phyloP scores from a whole-genome alignment of 805 yeast genomes.

The Candida chilensis region DNA sequence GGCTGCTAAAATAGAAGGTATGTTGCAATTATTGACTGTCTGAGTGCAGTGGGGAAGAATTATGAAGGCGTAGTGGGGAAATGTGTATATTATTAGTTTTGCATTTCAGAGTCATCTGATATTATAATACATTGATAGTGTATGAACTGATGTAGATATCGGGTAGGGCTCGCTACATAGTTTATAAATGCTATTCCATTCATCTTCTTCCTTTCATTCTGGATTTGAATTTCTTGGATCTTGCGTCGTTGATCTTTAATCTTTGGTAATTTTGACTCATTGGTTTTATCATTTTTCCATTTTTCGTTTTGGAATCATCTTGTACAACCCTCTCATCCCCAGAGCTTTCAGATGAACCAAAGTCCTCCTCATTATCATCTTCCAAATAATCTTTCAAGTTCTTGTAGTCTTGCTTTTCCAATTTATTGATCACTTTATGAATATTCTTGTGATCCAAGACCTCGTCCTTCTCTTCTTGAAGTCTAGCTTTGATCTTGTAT shows the following conservation, averaged over 20 bases:
- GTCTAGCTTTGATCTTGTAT: conserved; percentile 35
- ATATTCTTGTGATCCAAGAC: conserved; percentile 25
- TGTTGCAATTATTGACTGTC: conserved; percentile 76
- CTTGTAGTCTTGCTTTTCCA: conserved; percentile 22
- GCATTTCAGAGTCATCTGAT: too few species aligned
- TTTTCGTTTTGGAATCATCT: conserved; percentile 4
- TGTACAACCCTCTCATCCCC: conserved; percentile 3
- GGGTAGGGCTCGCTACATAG: too few species aligned
- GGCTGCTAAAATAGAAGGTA: conserved; percentile 85
- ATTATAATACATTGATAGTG: too few species aligned
- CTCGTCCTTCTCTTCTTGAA: conserved; percentile 13
- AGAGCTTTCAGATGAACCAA: conserved; percentile 2
- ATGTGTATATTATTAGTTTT: not conserved
- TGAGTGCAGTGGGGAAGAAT: not conserved
- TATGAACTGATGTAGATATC: too few species aligned
- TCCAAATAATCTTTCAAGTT: conserved; percentile 7
- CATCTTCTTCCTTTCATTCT: conserved; percentile 20
- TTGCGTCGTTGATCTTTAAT: conserved; percentile 39
- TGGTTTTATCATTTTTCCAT: conserved; percentile 13
- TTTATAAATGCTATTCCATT: too few species aligned
- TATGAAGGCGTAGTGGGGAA: not conserved
- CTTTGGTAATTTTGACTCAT: conserved; percentile 42
- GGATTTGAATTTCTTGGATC: conserved; percentile 28
- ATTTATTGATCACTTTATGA: conserved; percentile 26
- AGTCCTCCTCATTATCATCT: conserved; percentile 8